Evolutionary conservation across 805 yeast species (phyloP), one percentile per base, ranked within the genome.

Genomic region (Starmerella floricola): DNA sequence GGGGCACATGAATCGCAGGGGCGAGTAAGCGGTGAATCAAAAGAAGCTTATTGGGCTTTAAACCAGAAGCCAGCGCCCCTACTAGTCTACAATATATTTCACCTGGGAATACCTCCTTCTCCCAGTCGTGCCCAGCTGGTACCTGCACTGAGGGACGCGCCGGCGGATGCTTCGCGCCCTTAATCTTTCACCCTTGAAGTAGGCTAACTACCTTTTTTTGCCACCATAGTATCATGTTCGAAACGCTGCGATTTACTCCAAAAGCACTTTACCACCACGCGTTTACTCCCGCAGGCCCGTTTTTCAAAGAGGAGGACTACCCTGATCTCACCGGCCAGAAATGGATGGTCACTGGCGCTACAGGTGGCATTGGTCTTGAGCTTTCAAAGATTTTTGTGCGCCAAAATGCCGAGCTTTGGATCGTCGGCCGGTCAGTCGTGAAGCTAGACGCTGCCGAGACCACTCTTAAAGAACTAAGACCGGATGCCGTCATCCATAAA

Each of bases 261-360:
- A 34, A 33, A 17, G 35, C 29, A 8, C n/a, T 20, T 12, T 39
- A 43, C 19, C 16, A 35, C 18, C 13, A 15, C 21, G 12, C 18
- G 6, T n/a, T 38, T 5, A 33, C 34, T 26, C 5, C 20, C 11
- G 8, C 43, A 11, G 45, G 47, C 32, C 45, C 50, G 5, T 38
- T 36, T n/a, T 36, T 44, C 34, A 36, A 27, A 13, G 34, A 21
- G 8, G 23, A 38, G 4, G 46, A 46, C 18, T 52, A 46, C 33
- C 65, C 64, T 2, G 64, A 63, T 40, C 56, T 62, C 52, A 28
- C 52, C 2, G 64, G 62, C 30, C 59, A 60, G 44, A 61, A 52
- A 6, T 58, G 54, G 39, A 37, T 60, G 53, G 48, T 51, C 16
- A 50, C 55, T 10, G 55, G 55, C n/a, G 46, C 52, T 20, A 48